Percentiles rank a stretch among this genome's conserved stretches.
Conservation (phyloP, 805 yeast genomes). For the Suhomyces faveliae region DNA sequence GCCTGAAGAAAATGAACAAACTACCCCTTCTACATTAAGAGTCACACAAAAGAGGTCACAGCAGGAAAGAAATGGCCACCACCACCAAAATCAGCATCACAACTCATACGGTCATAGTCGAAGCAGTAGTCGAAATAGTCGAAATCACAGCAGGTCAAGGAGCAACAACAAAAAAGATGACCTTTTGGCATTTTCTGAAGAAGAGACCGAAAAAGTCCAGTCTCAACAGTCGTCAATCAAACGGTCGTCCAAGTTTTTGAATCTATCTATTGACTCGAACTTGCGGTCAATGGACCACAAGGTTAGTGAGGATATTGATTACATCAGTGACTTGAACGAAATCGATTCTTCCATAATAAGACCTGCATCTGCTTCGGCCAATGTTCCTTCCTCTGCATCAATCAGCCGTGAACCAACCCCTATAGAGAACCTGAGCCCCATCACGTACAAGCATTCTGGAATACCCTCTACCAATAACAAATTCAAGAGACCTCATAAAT, state of each 20-base stretch:
- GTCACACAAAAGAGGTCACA: not conserved
- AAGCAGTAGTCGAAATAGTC: not conserved
- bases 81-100: not conserved
- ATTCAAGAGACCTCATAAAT: constrained; percentile 44
- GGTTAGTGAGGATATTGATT: constrained; percentile 20
- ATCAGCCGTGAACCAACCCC: constrained; percentile 10
- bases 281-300: constrained; percentile 10
- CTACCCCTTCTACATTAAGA: not conserved
- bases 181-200: constrained; percentile 5
- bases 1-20: constrained; percentile 8
- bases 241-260: constrained; percentile 42
- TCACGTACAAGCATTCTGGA: constrained; percentile 9
- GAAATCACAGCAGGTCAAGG: not conserved
- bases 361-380: not conserved
- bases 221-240: constrained; percentile 31
- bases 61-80: not conserved
- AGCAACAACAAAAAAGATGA: constrained; percentile 6
- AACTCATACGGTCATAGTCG: constrained; percentile 1
- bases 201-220: constrained; percentile 10
- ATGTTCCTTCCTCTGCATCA: constrained; percentile 5
- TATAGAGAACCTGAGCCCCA: constrained; percentile 12
- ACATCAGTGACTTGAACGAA: constrained; percentile 25
- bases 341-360: constrained; percentile 18
- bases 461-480: constrained; percentile 23
- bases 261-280: constrained; percentile 37